Evolutionary conservation across 108 stramenopile species (phyloP).

Genomic region (Pseudonitzschia multistriata): DNA sequence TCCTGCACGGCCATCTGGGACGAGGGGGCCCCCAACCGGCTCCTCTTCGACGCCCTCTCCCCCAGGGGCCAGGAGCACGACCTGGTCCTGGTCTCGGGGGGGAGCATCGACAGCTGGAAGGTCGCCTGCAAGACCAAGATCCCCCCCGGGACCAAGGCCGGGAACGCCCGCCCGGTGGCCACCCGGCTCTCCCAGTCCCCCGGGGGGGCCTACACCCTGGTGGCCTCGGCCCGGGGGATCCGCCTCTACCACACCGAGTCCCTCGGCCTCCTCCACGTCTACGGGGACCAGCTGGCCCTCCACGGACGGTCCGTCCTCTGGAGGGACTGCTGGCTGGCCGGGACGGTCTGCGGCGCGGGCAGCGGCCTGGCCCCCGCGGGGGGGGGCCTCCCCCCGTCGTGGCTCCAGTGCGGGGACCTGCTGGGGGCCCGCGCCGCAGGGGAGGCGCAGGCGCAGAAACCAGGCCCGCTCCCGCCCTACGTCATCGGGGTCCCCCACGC

Average conservation of each 20-base stretch:
- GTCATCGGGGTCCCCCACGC: constrained; percentile 42
- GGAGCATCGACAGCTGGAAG: constrained; percentile 42
- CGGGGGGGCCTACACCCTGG: constrained; percentile 38
- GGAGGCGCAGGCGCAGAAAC: neutral
- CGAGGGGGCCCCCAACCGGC: constrained; percentile 17
- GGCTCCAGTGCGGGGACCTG: neutral
- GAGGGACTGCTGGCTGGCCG: constrained; percentile 43
- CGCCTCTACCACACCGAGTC: constrained; percentile 48
- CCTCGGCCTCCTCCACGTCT: constrained; percentile 39
- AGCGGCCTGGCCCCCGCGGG: neutral
- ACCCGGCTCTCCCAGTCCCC: constrained; percentile 37
- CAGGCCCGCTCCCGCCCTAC: constrained; percentile 22
- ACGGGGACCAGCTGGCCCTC: constrained; percentile 58
- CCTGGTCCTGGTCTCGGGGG: constrained; percentile 31
- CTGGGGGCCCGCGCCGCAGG: neutral
- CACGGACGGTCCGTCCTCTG: constrained; percentile 54
- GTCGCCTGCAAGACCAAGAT: constrained; percentile 41
- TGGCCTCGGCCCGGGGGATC: constrained; percentile 42
- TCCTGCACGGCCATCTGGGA: constrained; percentile 46
- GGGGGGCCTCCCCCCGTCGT: neutral
- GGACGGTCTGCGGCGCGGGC: constrained; percentile 12
- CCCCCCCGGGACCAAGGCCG: constrained; percentile 18
- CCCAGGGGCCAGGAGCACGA: constrained; percentile 25
- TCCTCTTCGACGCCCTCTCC: constrained; percentile 33
- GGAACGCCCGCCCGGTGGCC: neutral